Conservation (phyloP, 345 rosid genomes). For the Bruguiera gymnorhiza region DNA sequence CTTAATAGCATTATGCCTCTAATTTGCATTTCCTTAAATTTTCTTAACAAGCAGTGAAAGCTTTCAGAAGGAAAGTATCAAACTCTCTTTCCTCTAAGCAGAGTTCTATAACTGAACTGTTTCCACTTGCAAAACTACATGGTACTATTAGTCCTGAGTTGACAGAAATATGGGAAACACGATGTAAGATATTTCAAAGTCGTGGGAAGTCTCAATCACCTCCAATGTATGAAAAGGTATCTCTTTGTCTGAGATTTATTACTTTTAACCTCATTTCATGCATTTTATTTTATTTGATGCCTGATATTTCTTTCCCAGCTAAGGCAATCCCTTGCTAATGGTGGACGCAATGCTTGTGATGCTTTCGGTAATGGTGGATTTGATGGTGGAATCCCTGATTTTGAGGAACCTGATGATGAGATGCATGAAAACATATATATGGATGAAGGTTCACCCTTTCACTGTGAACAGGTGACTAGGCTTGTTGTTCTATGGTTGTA, state of each 20-base stretch:
- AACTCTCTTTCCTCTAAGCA: conserved; percentile 32
- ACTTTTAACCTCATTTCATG: conserved; percentile 1
- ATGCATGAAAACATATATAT: conserved; percentile 44
- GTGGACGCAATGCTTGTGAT: conserved; percentile 37
- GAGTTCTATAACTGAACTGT: conserved; percentile 42
- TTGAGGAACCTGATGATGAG: conserved; percentile 44
- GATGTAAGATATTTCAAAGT: conserved; percentile 18
- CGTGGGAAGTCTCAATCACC: conserved; percentile 37
- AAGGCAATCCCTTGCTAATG: conserved; percentile 55
- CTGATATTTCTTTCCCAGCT: conserved; percentile 52
- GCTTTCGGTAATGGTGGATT: conserved; percentile 33
- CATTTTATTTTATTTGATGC: conserved; percentile 12
- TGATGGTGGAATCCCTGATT: conserved; percentile 51
- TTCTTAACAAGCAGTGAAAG: conserved; percentile 55
- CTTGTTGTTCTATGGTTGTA: conserved; percentile 11
- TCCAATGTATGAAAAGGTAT: conserved; percentile 76
- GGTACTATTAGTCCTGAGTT: conserved; percentile 81
- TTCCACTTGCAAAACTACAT: conserved; percentile 72
- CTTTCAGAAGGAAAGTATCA: conserved; percentile 41
- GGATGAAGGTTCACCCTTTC: conserved; percentile 50
- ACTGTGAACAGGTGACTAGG: conserved; percentile 35
- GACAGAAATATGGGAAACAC: conserved; percentile 57
- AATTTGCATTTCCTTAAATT: conserved; percentile 14
- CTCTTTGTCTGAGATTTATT: conserved; percentile 1
- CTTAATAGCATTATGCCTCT: conserved; percentile 13